Base-by-base conservation (phyloP, 306 rosid species). In the Comarum palustre region DNA sequence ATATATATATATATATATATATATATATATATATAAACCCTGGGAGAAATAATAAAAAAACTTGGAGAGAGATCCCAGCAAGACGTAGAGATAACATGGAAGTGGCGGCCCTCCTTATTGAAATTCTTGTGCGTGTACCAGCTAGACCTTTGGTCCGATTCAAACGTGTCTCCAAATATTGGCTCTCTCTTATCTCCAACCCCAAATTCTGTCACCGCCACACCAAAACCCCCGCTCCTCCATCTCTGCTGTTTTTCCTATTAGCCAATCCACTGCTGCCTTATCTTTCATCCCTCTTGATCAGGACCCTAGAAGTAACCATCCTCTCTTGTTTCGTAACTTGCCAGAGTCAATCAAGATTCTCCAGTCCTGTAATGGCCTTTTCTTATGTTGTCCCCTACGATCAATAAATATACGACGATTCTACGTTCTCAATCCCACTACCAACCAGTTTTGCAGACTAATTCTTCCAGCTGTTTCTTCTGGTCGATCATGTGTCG, bases 111-210 rank as follows among this genome's bases (percentile, higher is more conserved):
- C 43, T 39, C 10, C 57, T 51, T 51, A n/a, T 8, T 19, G 12
- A 51, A 51, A 51, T n/a, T n/a, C 57, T 51, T 17, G 25, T 51
- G 57, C 57, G 57, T 9, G 3, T 51, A 6, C 57, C 57, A 16
- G 57, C 57, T n/a, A 24, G 57, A 15, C 3, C 57, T 17, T 25
- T 51, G 25, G 25, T 51, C 57, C 25, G 57, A 19, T 51, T 51
- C 57, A 51, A 51, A 22, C 9, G 57, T 6, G 57, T 51, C 3
- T 51, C 57, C 57, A 51, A 51, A 19, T 9, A 51, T 20, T 51
- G 57, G 57, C 57, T 51, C 22, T n/a, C 57, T 51, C 57, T 51
- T 51, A 51, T 51, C 57, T 51, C 57, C 25, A 12, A 51, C 57
- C 25, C 57, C 11, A 51, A 51, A 19, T 51, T 51, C 57, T 51